phyloP scores from a whole-genome alignment of 1,284 basidiomycete genomes.

The Exobasidium rhododendri region DNA sequence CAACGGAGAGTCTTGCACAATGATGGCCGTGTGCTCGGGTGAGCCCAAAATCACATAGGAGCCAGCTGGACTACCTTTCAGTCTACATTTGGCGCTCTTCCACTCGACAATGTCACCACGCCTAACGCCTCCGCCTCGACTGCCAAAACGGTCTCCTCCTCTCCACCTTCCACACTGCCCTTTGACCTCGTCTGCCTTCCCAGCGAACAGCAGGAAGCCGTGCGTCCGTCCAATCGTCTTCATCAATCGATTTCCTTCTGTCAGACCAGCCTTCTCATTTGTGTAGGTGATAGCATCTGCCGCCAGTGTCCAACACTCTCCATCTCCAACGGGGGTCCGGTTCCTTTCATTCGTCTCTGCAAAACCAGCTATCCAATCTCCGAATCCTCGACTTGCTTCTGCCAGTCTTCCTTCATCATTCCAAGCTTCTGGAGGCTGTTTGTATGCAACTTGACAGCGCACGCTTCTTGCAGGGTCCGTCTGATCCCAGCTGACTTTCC shows the following conservation, averaged over 20 bases:
- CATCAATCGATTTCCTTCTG: conserved; percentile 6
- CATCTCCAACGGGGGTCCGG: conserved; percentile 11
- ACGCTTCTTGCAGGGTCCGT: neutral
- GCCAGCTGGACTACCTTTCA: neutral
- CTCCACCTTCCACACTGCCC: conserved; percentile 16
- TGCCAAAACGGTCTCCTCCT: conserved; percentile 12
- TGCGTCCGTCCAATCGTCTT: conserved; percentile 13
- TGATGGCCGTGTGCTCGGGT: conserved; percentile 18
- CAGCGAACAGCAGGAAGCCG: conserved; percentile 13
- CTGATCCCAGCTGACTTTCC: conserved; percentile 2
- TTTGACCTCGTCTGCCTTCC: conserved; percentile 9
- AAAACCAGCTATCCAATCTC: conserved; percentile 13
- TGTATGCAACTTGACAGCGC: neutral
- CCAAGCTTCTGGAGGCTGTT: conserved; percentile 1
- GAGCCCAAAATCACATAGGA: conserved; percentile 3
- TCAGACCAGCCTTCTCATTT: conserved; percentile 1
- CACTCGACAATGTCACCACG: conserved; percentile 19
- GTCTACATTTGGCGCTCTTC: neutral
- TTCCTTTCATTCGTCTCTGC: conserved; percentile 7
- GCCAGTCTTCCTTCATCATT: conserved; percentile 9
- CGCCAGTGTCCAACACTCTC: conserved; percentile 19
- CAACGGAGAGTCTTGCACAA: conserved; percentile 8
- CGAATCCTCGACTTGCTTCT: conserved; percentile 1
- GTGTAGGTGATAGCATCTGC: conserved; percentile 9
- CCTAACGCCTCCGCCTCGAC: conserved; percentile 4